Evolutionary conservation across 148 eudicot species (phyloP).

Genomic region (Vaccinium corymbosum): DNA sequence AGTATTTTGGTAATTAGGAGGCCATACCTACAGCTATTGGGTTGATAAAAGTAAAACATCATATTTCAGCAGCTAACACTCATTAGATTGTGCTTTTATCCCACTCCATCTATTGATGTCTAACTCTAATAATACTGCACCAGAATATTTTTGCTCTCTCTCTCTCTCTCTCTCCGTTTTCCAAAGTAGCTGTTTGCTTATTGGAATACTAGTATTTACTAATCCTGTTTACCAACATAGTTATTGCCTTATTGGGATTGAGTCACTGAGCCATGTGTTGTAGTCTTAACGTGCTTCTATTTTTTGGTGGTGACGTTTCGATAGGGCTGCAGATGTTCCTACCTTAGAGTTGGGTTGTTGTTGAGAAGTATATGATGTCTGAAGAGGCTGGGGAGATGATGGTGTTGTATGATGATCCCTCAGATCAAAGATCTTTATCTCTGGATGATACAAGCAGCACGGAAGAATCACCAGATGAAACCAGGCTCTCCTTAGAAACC

Average conservation of each 20-base stretch:
- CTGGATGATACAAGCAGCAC: slow-evolving; percentile 78
- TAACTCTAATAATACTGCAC: neutral
- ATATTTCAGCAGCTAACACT: neutral
- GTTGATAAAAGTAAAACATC: neutral
- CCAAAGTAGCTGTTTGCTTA: neutral
- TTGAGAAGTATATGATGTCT: slow-evolving; percentile 39
- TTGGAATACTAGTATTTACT: neutral
- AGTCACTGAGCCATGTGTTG: neutral
- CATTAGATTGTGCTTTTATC: neutral
- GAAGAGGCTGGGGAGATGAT: slow-evolving; percentile 56
- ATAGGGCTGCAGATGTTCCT: slow-evolving; percentile 15
- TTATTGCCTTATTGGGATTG: neutral
- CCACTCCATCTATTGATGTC: neutral
- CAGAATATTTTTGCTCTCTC: neutral
- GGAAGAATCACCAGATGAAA: slow-evolving; percentile 76
- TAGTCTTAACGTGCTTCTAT: neutral
- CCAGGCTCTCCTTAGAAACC: slow-evolving; percentile 55
- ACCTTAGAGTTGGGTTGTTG: slow-evolving; percentile 14
- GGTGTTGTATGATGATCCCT: slow-evolving; percentile 63
- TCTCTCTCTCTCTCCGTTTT: no score
- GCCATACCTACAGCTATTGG: neutral
- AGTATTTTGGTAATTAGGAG: neutral
- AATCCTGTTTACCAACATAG: neutral
- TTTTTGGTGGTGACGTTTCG: neutral
- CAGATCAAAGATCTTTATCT: slow-evolving; percentile 81